Evolutionary conservation across 345 rosid species (phyloP).

Genomic region (Euphorbia tirucalli): DNA sequence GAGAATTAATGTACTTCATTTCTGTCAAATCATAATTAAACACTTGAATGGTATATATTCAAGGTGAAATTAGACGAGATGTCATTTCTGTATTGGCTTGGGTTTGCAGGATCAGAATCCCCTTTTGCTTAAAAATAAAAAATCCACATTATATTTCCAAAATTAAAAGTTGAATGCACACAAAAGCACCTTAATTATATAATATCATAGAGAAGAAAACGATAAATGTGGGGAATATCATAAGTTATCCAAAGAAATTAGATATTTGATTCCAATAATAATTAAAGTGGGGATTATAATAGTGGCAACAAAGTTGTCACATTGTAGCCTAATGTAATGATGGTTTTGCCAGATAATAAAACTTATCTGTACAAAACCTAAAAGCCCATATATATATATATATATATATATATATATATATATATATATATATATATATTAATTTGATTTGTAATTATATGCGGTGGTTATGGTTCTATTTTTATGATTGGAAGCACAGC

Average conservation of each 20-base stretch:
- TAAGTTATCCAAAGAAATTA: conserved; percentile 14
- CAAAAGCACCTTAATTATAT: background rate
- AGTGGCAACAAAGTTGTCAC: conserved; percentile 12
- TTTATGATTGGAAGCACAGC: conserved; percentile 6
- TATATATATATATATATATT: no score
- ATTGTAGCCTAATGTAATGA: conserved; percentile 20
- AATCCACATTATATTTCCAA: no score
- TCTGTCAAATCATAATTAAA: conserved; percentile 9
- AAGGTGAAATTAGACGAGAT: background rate
- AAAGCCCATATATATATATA: background rate
- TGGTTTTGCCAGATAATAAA: conserved; percentile 21
- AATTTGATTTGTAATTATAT: no score
- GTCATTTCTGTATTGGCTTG: conserved; percentile 6
- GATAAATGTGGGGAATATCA: background rate
- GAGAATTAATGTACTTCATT: background rate
- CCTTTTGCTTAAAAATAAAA: conserved; percentile 5
- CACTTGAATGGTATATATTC: background rate
- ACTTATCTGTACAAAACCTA: conserved; percentile 32
- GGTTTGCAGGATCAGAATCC: conserved; percentile 2
- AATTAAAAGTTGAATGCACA: background rate
- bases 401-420: no score
- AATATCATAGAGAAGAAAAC: conserved; percentile 2
- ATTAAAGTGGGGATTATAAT: conserved; percentile 2
- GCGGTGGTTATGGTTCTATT: background rate
- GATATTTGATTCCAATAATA: conserved; percentile 8